Evolutionary conservation across 108 stramenopile genomes (phyloP).

Genomic region (Nitzschia palea): DNA sequence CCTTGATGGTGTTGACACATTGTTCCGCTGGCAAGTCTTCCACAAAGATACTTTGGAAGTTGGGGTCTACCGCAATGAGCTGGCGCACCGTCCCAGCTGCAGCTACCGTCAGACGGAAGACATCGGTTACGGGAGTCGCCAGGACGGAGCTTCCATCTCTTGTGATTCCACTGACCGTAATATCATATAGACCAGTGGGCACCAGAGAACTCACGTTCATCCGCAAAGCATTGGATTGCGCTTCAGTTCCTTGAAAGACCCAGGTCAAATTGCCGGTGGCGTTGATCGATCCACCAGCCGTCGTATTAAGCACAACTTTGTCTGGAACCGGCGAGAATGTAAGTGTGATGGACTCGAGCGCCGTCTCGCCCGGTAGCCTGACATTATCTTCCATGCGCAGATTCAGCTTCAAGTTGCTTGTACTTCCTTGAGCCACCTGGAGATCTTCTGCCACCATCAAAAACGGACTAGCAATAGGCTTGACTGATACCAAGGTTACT

Average conservation of each 20-base stretch:
- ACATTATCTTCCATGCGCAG: neutral
- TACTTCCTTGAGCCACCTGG: neutral
- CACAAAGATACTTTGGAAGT: neutral
- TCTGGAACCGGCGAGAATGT: neutral
- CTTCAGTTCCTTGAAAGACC: neutral
- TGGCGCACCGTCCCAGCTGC: neutral
- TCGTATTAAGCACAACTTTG: neutral
- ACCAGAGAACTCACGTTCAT: neutral
- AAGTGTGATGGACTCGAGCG: neutral
- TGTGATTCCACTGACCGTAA: neutral
- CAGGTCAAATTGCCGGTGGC: slow-evolving; percentile 1
- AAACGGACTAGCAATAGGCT: slow-evolving; percentile 1
- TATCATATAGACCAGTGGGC: neutral
- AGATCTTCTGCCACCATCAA: slow-evolving; percentile 1
- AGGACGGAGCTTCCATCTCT: neutral
- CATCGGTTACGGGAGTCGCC: neutral
- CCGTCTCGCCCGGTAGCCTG: neutral
- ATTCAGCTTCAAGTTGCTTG: neutral
- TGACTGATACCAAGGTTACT: neutral
- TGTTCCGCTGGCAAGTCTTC: neutral
- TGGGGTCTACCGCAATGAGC: neutral
- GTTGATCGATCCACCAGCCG: neutral
- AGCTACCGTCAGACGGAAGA: neutral
- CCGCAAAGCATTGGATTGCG: neutral
- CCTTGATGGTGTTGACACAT: neutral